These are phyloP conservation scores for Lindgomyces ingoldianus DNA, from an alignment of 495 filamentous ascomycete genomes.

Conservation along the genomic window DNA sequence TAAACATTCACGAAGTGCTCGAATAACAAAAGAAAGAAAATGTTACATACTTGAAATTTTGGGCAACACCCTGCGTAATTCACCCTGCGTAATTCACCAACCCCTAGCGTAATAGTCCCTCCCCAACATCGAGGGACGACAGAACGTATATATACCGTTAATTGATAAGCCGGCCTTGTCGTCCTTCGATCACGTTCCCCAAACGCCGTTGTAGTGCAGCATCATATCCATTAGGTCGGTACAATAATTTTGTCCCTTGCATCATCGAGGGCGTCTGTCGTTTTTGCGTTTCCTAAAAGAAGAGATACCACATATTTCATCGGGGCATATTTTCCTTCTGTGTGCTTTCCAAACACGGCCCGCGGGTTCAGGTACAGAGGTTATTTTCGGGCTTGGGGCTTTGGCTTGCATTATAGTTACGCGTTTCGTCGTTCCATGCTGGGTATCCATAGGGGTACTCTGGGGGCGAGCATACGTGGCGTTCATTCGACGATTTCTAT, in stretches of 20 bases:
- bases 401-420: neutral
- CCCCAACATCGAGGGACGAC: neutral
- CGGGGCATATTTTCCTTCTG: neutral
- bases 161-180: constrained; percentile 35
- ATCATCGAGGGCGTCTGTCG: constrained; percentile 21
- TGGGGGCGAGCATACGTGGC: constrained; percentile 15
- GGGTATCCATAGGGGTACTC: neutral
- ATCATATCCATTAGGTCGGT: constrained; percentile 13
- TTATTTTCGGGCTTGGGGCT: too few relatives aligned
- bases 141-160: neutral
- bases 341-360: too few relatives aligned
- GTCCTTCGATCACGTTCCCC: neutral
- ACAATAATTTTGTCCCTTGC: constrained; percentile 2
- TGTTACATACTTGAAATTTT: constrained; percentile 2
- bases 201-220: neutral
- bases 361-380: too few relatives aligned
- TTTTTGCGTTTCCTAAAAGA: constrained; percentile 12
- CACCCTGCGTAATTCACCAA: too few relatives aligned
- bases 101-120: neutral
- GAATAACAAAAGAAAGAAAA: constrained; percentile 20
- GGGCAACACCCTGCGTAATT: too few relatives aligned
- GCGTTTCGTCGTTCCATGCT: neutral
- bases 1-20: constrained; percentile 40
- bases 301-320: constrained; percentile 22
- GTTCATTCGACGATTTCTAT: constrained; percentile 1